Evolutionary conservation across 2,329 filamentous ascomycete species (phyloP), one percentile per base, ranked within the genome.

Genomic region (Scolecobasidium constrictum): DNA sequence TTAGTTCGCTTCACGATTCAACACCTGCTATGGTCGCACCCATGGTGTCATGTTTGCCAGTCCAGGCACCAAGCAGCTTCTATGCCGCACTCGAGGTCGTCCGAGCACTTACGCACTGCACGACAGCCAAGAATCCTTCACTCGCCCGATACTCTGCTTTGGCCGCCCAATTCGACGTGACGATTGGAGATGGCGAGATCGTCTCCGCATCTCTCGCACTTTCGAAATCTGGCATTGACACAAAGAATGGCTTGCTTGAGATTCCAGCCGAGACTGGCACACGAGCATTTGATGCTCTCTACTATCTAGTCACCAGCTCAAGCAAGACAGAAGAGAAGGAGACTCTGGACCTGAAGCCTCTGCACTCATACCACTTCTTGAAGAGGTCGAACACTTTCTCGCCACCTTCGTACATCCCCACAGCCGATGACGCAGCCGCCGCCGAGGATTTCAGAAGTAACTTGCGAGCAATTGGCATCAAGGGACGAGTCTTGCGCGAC

Each of bases 201-300:
- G 82, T 81, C 1, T 81, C 75, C 2, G 82, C 86, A 19, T 75
- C 78, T 2, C 62, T 96, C 40, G 79, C 86, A 19, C 66, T 98
- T 5, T 90, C 90, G 0, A 83, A 86, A 31, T 83, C 86, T 3
- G 92, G 92, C 15, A 83, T 98, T 47, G 85, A 98, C 57, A 92
- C 87, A 0, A 65, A 72, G 16, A 78, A 78, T 48, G 92, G 90
- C 34, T 69, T 98, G 9, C 68, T 95, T 13, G 78, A 83, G 44
- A 77, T 98, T 13, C 85, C 92, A 0, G 63, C 78, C 0, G 79
- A 94, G 56, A 57, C 78, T 5, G 92, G 92, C 11, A 86, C 86
- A 61, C 81, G 92, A 48, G 92, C 90, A 3, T 98, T 98, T 53
- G 90, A 98, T 56, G 92, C 94, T 39, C 96, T 98, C 58, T 96